Base-by-base conservation (phyloP, 2,329 filamentous ascomycete species). In the Beauveria brongniartii region DNA sequence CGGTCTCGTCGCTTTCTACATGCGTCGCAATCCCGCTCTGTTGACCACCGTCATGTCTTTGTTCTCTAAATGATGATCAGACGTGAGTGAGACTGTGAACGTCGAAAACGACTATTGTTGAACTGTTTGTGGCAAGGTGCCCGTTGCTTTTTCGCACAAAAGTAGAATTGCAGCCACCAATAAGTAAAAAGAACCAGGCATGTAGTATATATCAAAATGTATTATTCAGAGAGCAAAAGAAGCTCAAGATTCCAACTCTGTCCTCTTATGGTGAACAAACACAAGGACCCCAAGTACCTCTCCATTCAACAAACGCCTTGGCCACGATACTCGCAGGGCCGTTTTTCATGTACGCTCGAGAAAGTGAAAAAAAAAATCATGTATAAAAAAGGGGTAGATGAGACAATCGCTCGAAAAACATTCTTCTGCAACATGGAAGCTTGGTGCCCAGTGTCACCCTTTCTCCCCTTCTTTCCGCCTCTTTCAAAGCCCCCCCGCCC, bases 1-100 rank as follows among this genome's bases (percentile, higher is more conserved):
- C 52, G 90, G 85, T 30, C 73, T 86, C 26, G 65, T 90, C 59
- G 90, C 90, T 8, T 76, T 91, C 62, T 89, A 87, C 73, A 71
- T 92, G 64, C 80, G 84, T 58, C 84, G 77, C 61, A 76, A 78
- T 22, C 72, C 76, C 3, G 59, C 63, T 14, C 61, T 67, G n/a
- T 30, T 73, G 18, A 67, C 69, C 41, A 65, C 66, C 20, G 46
- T 74, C 47, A 12, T 68, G 46, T 65, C 67, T 2, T 53, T 70
- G 2, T 71, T 74, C 51, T 64, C 64, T 48, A 61, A 53, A 62
- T 61, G 30, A 57, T 37, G 51, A 53, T 37, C 28, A 41, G 24
- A n/a, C 20, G 34, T 6, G 24, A 34, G 34, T 6, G 24, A 34
- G 26, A 12, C 30, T 24, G 20, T 50, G 16, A 10, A 5, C 12